Percentiles rank a stretch among this genome's conserved stretches.
These are phyloP conservation scores for Aspergillus taichungensis DNA, from an alignment of 495 filamentous ascomycete species.

Conservation along the genomic window DNA sequence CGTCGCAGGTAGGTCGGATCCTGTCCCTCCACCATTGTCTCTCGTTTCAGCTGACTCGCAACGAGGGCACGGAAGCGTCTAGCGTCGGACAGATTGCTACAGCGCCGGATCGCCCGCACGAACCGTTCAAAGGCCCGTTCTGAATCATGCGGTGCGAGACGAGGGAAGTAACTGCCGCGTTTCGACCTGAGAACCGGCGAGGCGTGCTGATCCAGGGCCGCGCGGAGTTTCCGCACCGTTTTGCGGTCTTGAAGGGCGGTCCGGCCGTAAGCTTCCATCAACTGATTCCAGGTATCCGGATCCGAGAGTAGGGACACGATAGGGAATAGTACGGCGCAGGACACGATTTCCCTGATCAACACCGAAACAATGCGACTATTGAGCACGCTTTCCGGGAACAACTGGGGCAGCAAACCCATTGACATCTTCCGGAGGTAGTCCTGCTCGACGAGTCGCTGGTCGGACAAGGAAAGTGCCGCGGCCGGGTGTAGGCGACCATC, in stretches of 20 bases:
- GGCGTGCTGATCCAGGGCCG: slow-evolving; percentile 90
- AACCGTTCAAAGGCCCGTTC: slow-evolving; percentile 93
- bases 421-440: slow-evolving; percentile 72
- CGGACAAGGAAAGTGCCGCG: slow-evolving; percentile 69
- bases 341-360: slow-evolving; percentile 75
- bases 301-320: slow-evolving; percentile 46
- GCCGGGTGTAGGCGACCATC: slow-evolving; percentile 87
- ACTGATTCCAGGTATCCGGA: slow-evolving; percentile 93
- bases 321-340: slow-evolving; percentile 37
- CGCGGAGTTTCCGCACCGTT: slow-evolving; percentile 85
- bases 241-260: slow-evolving; percentile 91
- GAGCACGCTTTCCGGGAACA: slow-evolving; percentile 65
- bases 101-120: slow-evolving; percentile 78
- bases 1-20: slow-evolving; percentile 81
- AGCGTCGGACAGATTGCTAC: slow-evolving; percentile 89
- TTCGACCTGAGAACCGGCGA: slow-evolving; percentile 66
- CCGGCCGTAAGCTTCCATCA: slow-evolving; percentile 83
- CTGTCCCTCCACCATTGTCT: slow-evolving; percentile 65
- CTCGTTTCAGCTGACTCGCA: slow-evolving; percentile 83
- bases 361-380: slow-evolving; percentile 71
- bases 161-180: slow-evolving; percentile 56
- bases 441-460: slow-evolving; percentile 75
- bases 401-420: slow-evolving; percentile 57
- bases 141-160: slow-evolving; percentile 59
- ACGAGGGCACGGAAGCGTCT: slow-evolving; percentile 86